Base-by-base conservation (phyloP, 257 asterid species). In the Rhazya stricta region DNA sequence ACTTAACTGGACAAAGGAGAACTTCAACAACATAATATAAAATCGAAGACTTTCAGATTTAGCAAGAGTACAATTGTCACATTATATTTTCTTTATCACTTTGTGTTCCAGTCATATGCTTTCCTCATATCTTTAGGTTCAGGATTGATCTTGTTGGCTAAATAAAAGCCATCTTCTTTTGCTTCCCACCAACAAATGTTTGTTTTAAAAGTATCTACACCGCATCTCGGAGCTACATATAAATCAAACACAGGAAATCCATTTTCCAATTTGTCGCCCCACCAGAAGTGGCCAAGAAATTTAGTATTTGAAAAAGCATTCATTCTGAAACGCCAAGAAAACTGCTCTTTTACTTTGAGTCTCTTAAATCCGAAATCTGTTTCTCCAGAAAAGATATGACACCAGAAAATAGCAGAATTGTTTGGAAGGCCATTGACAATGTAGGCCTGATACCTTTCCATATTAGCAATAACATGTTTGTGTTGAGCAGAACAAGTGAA, bases 151-250 rank as follows among this genome's bases (percentile, higher is more conserved):
- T 65, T 30, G 42, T 65, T 65, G 9, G 70, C 70, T 1, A 65
- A 16, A 23, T 65, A 65, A 65, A 65, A 65, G 1, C 46, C 70
- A 65, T 65, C 46, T 65, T 65, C 70, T 65, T 65, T 65, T 1
- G 16, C 69, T 1, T 6, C 9, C 70, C 70, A 65, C 39, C 41
- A 65, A 19, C 70, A 36, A 36, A 65, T 42, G 46, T 42, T 42
- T 3, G 46, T 42, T 42, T 42, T 46, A 11, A 11, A 7, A 7
- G 16, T 1, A 11, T 4, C 51, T 46, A 1, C 8, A 3, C 68
- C 68, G 8, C 68, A 62, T 3, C 8, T 36, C 8, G 5, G 15
- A 30, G 68, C 68, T 9, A 62, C 18, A 62, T 25, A 12, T 8
- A 0, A 8, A 62, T 62, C 36, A 30, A 29, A 62, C 1, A 62